Base-by-base conservation (phyloP, 148 eudicot genomes). In the Pharnaceum exiguum region DNA sequence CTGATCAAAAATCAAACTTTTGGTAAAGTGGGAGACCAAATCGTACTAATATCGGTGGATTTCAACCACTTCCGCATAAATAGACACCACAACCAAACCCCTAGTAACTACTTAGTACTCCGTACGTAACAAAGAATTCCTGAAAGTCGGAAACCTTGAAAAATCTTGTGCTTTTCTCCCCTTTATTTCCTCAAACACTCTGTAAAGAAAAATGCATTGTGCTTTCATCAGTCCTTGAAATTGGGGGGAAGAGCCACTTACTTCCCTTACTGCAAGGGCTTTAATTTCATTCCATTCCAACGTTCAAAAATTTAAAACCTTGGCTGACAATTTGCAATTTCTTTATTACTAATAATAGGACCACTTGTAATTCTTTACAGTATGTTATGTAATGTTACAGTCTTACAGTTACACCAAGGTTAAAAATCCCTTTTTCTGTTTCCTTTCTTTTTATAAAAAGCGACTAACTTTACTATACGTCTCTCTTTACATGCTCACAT, bases 231-330 rank as follows among this genome's bases (percentile, higher is more conserved):
- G n/a, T 37, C 24, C 48, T 59, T 16, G 51, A 58, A 46, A 3
- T 62, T 22, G 43, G 27, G 19, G 38, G 11, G 17, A 17, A 17
- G 5, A 33, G 28, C 4, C 38, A 23, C 30, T n/a, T 22, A 33
- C 51, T 53, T 27, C 37, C 55, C 17, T 36, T 24, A 35, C 45
- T 23, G 59, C 17, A 6, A 46, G 26, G 11, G 17, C 37, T 35
- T 67, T 33, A 27, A 68, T n/a, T n/a, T n/a, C n/a, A n/a, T n/a
- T n/a, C n/a, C n/a, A n/a, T n/a, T n/a, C n/a, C n/a, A n/a, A 68
- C 40, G 66, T 53, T 68, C 54, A 10, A 19, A 60, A 51, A 33
- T 21, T 49, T 66, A 22, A 49, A 66, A 46, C 29, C 18, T 13
- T 2, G 9, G 5, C 43, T 35, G 17, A 19, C 23, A 25, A 29